Evolutionary conservation across 441 rosid genomes (phyloP), one percentile per base, ranked within the genome.

Genomic region (Aquilaria agallochum): DNA sequence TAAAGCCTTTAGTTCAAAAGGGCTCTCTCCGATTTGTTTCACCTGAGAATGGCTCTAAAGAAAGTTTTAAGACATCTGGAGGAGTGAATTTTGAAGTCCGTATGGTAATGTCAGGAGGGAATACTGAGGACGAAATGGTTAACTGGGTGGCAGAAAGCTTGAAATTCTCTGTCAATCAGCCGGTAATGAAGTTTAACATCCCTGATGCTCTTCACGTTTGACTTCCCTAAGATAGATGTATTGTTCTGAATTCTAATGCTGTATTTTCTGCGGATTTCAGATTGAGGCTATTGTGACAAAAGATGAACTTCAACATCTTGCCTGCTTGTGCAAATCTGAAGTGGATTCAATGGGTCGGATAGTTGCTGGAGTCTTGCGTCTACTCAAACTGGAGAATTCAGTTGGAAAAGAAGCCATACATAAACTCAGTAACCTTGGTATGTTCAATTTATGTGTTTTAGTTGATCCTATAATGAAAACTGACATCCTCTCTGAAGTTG

Each of bases 361-460:
- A 68, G 78, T 87, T 53, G 99, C 98, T 49, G 96, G 96, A 56
- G 68, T 95, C 67, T 74, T 95, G 75, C 83, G 88, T 69, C 74
- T 91, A 66, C 86, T 95, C 69, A 91, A 88, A 79, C 84, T 95
- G 62, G 99, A 95, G 71, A 73, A 64, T 53, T 82, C 97, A 5
- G 70, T 95, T 59, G 99, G 99, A 57, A 93, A 80, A 68, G 80
- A 83, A 32, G 77, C 96, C 70, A 74, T 95, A 11, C 71, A 91
- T 75, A 95, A 95, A 72, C 92, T 95, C 51, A 85, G 88, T 92
- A 95, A 86, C 77, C 91, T 95, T 31, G 99, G 99, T 95, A 86
- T 59, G 75, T 54, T 60, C 57, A n/a, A 58, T 53, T 57, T 31
- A 45, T 15, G 13, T 62, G 9, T 53, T 11, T 34, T 57, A 63